These are phyloP conservation scores for Trichopus zeylanicus DNA, from an alignment of 116 monocot species.

Conservation along the genomic window DNA sequence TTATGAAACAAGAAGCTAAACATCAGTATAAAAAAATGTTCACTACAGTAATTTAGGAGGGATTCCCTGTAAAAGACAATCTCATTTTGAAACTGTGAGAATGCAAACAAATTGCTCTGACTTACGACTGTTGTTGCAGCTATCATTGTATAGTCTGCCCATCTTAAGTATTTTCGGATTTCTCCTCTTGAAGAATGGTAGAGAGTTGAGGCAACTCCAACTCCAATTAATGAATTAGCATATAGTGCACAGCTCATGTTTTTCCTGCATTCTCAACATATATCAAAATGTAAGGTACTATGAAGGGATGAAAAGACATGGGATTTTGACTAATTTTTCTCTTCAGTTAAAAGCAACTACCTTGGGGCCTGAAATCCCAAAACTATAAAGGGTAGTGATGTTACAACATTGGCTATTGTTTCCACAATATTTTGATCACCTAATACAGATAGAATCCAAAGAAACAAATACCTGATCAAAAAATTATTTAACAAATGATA, in stretches of 20 bases:
- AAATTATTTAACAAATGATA: background rate
- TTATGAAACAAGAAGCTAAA: too few relatives aligned
- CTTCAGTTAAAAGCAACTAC: slow-evolving; percentile 20
- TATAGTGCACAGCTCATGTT: slow-evolving; percentile 58
- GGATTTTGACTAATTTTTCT: background rate
- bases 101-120: background rate
- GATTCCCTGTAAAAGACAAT: too few relatives aligned
- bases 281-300: background rate
- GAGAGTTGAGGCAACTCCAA: slow-evolving; percentile 78
- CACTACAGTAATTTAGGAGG: too few relatives aligned
- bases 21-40: too few relatives aligned
- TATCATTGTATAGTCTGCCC: slow-evolving; percentile 96
- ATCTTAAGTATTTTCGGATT: slow-evolving; percentile 66
- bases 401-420: slow-evolving; percentile 75
- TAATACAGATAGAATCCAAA: slow-evolving; percentile 12
- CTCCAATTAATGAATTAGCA: slow-evolving; percentile 92
- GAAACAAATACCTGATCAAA: background rate
- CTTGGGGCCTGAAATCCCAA: slow-evolving; percentile 72
- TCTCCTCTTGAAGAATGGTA: slow-evolving; percentile 88
- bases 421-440: slow-evolving; percentile 61
- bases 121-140: slow-evolving; percentile 81
- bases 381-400: slow-evolving; percentile 82
- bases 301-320: background rate
- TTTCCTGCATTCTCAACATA: slow-evolving; percentile 73
- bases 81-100: background rate